Percentiles rank a stretch among this genome's conserved stretches.
Evolutionary conservation across 768 basidiomycete genomes (phyloP).

Genomic region (Mycena galericulata): DNA sequence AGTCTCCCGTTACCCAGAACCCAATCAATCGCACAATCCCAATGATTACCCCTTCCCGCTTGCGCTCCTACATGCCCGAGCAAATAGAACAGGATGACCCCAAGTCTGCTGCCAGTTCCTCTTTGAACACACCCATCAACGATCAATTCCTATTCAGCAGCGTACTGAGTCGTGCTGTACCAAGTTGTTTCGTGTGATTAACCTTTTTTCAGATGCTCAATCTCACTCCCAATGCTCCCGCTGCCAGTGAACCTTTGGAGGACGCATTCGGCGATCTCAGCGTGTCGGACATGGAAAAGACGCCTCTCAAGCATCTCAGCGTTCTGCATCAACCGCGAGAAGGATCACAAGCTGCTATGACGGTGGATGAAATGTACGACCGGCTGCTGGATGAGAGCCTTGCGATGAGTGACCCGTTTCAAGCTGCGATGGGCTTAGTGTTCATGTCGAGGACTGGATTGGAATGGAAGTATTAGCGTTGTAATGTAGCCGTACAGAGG

Average conservation of each 20-base stretch:
- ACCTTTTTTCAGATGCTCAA: constrained; percentile 23
- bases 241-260: constrained; percentile 34
- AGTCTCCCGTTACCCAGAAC: not conserved
- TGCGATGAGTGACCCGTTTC: constrained; percentile 53
- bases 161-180: not conserved
- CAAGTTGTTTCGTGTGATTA: not conserved
- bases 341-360: constrained; percentile 22
- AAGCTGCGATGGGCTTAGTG: constrained; percentile 62
- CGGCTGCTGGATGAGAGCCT: constrained; percentile 51
- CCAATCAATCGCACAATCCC: not conserved
- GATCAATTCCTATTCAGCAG: constrained; percentile 14
- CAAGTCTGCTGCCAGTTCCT: not conserved
- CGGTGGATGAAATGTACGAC: constrained; percentile 41
- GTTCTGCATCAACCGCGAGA: constrained; percentile 36
- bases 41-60: constrained; percentile 3
- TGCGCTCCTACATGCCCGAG: constrained; percentile 1
- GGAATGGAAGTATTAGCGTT: constrained; percentile 41
- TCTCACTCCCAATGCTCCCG: not conserved
- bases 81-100: not conserved
- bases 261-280: constrained; percentile 29
- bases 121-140: not conserved
- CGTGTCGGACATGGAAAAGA: constrained; percentile 39
- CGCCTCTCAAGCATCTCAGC: constrained; percentile 51
- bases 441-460: constrained; percentile 55
- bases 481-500: not conserved